Evolutionary conservation across 2,329 filamentous ascomycete genomes (phyloP).

Genomic region (Pseudogymnoascus sp.): DNA sequence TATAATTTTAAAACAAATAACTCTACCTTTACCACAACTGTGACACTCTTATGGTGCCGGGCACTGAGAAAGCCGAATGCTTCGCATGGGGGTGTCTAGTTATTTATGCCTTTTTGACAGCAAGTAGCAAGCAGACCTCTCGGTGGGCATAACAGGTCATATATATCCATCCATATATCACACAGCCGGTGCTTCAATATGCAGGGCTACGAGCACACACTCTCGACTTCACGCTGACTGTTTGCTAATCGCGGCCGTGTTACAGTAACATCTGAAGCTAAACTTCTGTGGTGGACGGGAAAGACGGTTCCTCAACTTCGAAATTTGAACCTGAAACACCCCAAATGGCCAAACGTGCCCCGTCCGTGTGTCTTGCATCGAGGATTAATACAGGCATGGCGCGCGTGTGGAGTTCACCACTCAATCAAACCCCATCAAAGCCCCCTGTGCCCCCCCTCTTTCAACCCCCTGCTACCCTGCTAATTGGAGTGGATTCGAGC

Average conservation of each 20-base stretch:
- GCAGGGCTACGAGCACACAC: background rate
- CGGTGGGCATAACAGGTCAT: background rate
- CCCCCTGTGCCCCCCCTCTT: background rate
- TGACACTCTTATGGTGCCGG: background rate
- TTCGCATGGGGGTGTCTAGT: background rate
- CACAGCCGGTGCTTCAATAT: background rate
- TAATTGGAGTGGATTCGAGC: conserved; percentile 9
- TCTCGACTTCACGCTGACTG: background rate
- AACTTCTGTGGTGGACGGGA: background rate
- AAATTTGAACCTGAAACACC: background rate
- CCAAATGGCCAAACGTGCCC: background rate
- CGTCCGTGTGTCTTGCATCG: background rate
- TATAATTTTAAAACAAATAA: conserved; percentile 4
- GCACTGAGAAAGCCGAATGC: background rate
- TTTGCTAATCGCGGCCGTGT: background rate
- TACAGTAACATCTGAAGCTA: background rate
- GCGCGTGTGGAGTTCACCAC: background rate
- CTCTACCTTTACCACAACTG: background rate
- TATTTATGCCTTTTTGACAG: background rate
- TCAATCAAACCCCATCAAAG: background rate
- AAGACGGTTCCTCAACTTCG: background rate
- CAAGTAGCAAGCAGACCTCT: background rate
- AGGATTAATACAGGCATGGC: conserved; percentile 7
- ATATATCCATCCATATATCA: background rate
- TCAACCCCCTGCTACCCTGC: background rate